A percentile compares a stretch with the other conserved stretches of the same genome.
Evolutionary conservation across 2,329 filamentous ascomycete genomes (phyloP).

Genomic region (Fusarium floridanum): DNA sequence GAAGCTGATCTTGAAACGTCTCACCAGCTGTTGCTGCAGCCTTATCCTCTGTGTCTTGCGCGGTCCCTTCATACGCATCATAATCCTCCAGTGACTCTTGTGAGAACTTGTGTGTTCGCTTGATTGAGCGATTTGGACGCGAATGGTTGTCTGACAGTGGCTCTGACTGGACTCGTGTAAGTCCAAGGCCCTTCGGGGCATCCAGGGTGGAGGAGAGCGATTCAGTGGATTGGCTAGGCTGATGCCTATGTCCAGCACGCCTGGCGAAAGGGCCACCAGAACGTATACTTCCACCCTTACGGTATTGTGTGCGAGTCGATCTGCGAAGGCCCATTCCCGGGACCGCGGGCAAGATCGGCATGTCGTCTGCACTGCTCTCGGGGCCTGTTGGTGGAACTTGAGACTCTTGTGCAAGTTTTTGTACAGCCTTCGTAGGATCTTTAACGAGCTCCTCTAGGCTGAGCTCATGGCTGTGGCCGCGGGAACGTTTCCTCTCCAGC

Average conservation of each 20-base stretch:
- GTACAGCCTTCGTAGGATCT: constrained; percentile 79
- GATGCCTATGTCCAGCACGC: constrained; percentile 72
- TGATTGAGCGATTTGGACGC: constrained; percentile 64
- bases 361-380: constrained; percentile 72
- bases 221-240: constrained; percentile 66
- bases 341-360: constrained; percentile 85
- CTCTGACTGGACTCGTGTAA: constrained; percentile 78
- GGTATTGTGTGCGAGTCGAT: constrained; percentile 92
- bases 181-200: constrained; percentile 62
- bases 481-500: constrained; percentile 79
- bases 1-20: constrained; percentile 50
- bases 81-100: constrained; percentile 59
- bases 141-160: constrained; percentile 69
- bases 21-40: constrained; percentile 37
- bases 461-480: constrained; percentile 70
- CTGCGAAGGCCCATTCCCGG: constrained; percentile 85
- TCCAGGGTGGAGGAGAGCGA: constrained; percentile 55
- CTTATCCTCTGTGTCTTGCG: constrained; percentile 50
- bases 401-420: constrained; percentile 73
- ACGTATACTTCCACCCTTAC: constrained; percentile 85
- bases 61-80: constrained; percentile 58
- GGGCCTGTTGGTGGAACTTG: constrained; percentile 59
- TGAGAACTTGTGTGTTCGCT: constrained; percentile 63
- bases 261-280: constrained; percentile 80
- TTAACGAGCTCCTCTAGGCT: constrained; percentile 85